Conservation (phyloP, 257 asterid species). For the Solanum okadae region DNA sequence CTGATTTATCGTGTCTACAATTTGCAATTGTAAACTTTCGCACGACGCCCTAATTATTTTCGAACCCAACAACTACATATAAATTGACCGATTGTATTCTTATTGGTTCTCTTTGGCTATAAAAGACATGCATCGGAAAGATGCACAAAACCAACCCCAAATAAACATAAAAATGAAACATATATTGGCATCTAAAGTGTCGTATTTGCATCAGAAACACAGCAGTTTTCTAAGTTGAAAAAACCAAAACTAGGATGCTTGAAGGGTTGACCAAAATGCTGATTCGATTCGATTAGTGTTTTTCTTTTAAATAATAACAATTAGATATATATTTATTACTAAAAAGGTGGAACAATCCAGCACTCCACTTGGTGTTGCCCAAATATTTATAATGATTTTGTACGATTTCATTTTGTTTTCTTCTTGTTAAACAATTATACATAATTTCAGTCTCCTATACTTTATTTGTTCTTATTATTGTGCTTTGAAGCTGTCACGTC, state of each 20-base stretch:
- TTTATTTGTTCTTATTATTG: background rate
- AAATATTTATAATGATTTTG: background rate
- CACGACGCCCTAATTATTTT: too few relatives aligned
- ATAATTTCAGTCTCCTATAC: background rate
- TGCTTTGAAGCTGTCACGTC: background rate
- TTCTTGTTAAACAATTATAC: background rate
- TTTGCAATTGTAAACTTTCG: rapidly evolving
- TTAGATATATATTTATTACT: background rate
- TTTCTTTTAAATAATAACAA: background rate
- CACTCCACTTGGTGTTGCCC: conserved; percentile 10
- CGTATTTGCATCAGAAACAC: background rate
- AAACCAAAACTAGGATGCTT: background rate
- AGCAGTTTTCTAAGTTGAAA: background rate
- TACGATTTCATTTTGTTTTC: conserved; percentile 2
- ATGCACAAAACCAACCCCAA: background rate
- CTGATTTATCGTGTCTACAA: too few relatives aligned
- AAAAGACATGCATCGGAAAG: background rate
- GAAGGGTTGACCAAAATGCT: conserved; percentile 36
- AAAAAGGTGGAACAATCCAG: conserved; percentile 11
- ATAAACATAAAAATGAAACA: background rate
- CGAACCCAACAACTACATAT: background rate
- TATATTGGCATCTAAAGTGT: background rate
- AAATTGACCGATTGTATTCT: background rate
- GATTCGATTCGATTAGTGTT: background rate
- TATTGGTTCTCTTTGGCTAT: background rate